Evolutionary conservation across 176 grass and related monocot species (phyloP).

Genomic region (Neostapfia colusana): DNA sequence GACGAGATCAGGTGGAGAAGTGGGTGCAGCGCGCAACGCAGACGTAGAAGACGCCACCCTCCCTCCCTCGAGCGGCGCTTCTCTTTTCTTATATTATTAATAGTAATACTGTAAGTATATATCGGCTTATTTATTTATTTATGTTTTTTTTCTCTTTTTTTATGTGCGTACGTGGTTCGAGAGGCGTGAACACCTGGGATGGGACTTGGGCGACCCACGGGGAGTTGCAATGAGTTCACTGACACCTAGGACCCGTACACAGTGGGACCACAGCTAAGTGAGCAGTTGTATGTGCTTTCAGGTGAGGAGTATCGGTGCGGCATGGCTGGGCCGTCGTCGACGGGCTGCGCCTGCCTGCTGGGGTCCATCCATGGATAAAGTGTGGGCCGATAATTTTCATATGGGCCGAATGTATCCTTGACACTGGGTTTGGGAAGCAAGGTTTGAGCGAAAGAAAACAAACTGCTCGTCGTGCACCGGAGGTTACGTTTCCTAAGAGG

Average conservation of each 20-base stretch:
- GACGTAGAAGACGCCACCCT: not conserved
- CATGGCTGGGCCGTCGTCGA: not conserved
- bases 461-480: no score
- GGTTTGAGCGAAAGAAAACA: no score
- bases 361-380: not conserved
- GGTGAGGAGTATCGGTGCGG: not conserved
- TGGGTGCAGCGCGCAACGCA: not conserved
- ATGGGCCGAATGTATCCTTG: not conserved
- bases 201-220: not conserved
- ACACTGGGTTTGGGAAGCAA: no score
- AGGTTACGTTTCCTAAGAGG: not conserved
- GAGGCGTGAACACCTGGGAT: conserved; percentile 25
- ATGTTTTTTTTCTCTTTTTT: not conserved
- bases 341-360: not conserved
- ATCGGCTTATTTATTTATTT: not conserved
- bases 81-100: not conserved
- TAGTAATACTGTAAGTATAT: not conserved
- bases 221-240: accelerated
- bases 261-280: not conserved
- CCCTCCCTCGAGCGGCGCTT: no score
- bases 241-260: accelerated
- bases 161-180: conserved; percentile 29
- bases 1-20: conserved; percentile 27
- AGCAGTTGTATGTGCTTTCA: accelerated
- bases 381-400: not conserved